Evolutionary conservation across 176 grass and related monocot genomes (phyloP).

Genomic region (Eleusine coracana): DNA sequence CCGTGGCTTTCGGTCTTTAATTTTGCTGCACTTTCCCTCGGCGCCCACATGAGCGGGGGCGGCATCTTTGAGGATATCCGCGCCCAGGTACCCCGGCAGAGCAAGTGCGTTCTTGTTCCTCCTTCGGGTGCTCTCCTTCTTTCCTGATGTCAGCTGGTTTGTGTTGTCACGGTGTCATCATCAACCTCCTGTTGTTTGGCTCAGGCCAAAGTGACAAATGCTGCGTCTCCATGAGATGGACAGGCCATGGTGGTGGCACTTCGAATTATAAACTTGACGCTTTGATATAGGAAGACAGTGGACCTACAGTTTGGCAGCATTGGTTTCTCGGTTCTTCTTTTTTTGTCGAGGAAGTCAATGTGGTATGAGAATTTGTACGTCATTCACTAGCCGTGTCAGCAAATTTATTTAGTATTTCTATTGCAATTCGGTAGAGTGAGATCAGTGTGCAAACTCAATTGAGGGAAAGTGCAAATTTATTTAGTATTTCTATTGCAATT

Average conservation of each 20-base stretch:
- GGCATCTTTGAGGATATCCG: conserved; percentile 69
- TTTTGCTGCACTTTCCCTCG: conserved; percentile 30
- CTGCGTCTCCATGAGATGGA: neutral
- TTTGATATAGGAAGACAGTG: neutral
- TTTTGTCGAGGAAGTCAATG: neutral
- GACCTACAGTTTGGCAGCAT: neutral
- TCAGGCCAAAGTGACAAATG: neutral
- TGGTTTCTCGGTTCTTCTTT: neutral
- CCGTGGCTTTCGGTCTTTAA: conserved; percentile 38
- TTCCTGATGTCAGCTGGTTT: neutral
- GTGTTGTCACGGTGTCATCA: conserved; percentile 42
- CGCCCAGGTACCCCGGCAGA: conserved; percentile 26
- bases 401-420: neutral
- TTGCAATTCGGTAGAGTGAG: neutral
- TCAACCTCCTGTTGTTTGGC: conserved; percentile 8
- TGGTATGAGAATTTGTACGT: neutral
- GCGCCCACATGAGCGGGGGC: conserved; percentile 31
- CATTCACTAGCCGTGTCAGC: too few species aligned
- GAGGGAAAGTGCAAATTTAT: neutral
- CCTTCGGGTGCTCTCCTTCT: conserved; percentile 13
- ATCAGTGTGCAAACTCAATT: neutral
- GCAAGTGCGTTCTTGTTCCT: conserved; percentile 25
- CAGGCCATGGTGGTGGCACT: neutral
- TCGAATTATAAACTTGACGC: neutral
- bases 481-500: neutral